Evolutionary conservation across 805 yeast genomes (phyloP), one percentile per base, ranked within the genome.

Genomic region (Blastobotrys parvus): DNA sequence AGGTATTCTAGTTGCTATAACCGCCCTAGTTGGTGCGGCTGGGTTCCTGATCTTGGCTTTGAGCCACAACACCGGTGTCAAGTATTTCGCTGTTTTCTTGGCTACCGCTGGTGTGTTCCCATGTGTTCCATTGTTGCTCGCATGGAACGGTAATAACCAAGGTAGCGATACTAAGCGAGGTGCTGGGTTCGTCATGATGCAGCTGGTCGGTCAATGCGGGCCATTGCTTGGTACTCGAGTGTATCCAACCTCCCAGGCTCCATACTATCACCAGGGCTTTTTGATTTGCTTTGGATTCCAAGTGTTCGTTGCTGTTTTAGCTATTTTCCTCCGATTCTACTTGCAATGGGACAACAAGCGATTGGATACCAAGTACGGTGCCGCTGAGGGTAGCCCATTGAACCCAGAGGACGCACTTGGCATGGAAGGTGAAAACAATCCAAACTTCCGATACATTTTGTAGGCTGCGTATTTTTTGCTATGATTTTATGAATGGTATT

Each of bases 161-260:
- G 54, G 61, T 30, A 52, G 58, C 11, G 60, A 57, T 36, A 43
- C 57, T 18, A 47, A 52, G 16, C 52, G 53, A 32, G 60, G 61
- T n/a, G 47, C 52, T n/a, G 60, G 59, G 7, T 51, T 53, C 38
- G 51, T 58, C 11, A 23, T 58, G 37, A 45, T 58, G 25, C 57
- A 55, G 41, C 43, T 54, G 25, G 46, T 56, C 21, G 62, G 62
- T 19, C 61, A 58, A 39, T 47, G 56, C 34, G 62, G 61, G 7
- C 55, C 61, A 4, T 36, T 58, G 34, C 39, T 58, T 11, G 62
- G 61, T 20, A 55, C 58, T 3, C 44, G 61, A 15, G 31, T 58
- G 15, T 58, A 49, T 42, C 56, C 59, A 1, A 29, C 35, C 2
- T 11, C 31, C 4, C 48, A 53, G 15, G 49, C 41, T 2, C 57